phyloP scores from a whole-genome alignment of 352 stramenopile species.

The Phytophthora rubi region DNA sequence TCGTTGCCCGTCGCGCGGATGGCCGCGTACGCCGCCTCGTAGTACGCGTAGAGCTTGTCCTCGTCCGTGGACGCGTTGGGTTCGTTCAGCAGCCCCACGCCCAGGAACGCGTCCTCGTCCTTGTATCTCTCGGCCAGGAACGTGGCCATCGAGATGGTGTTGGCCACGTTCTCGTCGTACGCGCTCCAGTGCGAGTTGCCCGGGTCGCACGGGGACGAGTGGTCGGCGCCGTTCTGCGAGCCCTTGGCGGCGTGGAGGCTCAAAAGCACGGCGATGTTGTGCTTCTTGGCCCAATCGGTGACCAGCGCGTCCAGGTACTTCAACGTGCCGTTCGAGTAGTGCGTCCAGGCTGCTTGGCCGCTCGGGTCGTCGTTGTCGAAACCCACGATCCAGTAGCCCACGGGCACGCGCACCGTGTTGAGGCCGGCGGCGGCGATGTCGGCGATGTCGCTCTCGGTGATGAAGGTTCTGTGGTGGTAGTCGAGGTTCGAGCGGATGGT shows the following conservation, averaged over 20 bases:
- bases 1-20: conserved; percentile 67
- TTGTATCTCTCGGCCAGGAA: conserved; percentile 74
- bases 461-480: conserved; percentile 66
- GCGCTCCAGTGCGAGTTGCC: conserved; percentile 55
- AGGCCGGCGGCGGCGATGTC: conserved; percentile 60
- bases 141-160: conserved; percentile 49
- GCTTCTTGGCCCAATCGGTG: conserved; percentile 44
- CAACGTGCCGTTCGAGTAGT: conserved; percentile 47
- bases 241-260: conserved; percentile 79
- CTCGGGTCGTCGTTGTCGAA: conserved; percentile 62
- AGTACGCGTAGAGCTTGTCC: conserved; percentile 72
- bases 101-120: conserved; percentile 67
- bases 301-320: conserved; percentile 59
- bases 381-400: conserved; percentile 85
- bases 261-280: conserved; percentile 66
- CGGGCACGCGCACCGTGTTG: conserved; percentile 80
- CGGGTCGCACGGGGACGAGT: conserved; percentile 58
- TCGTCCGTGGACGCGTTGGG: conserved; percentile 52
- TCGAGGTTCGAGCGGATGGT: conserved; percentile 50
- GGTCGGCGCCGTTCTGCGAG: conserved; percentile 81
- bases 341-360: conserved; percentile 42
- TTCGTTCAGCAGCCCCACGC: conserved; percentile 76
- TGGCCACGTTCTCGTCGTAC: conserved; percentile 65
- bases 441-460: conserved; percentile 72
- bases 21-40: conserved; percentile 63